These are phyloP conservation scores for Tetracladium maxilliforme DNA, from an alignment of 2,329 filamentous ascomycete species.

Conservation along the genomic window DNA sequence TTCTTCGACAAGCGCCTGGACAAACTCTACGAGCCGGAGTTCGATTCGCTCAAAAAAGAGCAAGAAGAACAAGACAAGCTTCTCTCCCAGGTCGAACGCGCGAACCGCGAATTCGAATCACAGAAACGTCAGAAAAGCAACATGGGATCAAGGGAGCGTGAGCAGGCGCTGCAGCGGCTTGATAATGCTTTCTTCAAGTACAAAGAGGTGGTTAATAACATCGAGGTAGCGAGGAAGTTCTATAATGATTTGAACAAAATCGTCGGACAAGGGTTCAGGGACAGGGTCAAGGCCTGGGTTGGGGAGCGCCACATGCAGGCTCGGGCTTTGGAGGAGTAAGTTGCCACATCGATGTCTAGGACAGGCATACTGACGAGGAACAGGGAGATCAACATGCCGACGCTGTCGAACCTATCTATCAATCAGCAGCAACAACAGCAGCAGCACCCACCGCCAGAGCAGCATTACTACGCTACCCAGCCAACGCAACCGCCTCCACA, in stretches of 20 bases:
- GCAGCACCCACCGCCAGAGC: slow-evolving; percentile 12
- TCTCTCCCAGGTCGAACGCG: slow-evolving; percentile 52
- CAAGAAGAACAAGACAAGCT: slow-evolving; percentile 62
- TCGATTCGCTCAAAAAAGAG: slow-evolving; percentile 57
- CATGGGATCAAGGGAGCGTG: slow-evolving; percentile 55
- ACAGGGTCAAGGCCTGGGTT: slow-evolving; percentile 65
- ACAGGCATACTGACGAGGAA: slow-evolving; percentile 1
- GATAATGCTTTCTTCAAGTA: slow-evolving; percentile 93
- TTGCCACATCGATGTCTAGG: slow-evolving; percentile 3
- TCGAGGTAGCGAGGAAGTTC: slow-evolving; percentile 86
- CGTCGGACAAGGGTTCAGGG: slow-evolving; percentile 64
- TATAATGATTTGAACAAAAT: slow-evolving; percentile 93
- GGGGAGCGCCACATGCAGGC: slow-evolving; percentile 72
- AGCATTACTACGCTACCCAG: slow-evolving; percentile 4
- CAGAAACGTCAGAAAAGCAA: slow-evolving; percentile 46
- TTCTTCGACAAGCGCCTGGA: slow-evolving; percentile 76
- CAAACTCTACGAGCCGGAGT: slow-evolving; percentile 68
- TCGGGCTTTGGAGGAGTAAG: slow-evolving; percentile 60
- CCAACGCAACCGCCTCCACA: neutral
- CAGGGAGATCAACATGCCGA: slow-evolving; percentile 12
- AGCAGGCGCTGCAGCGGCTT: slow-evolving; percentile 72
- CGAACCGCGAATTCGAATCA: slow-evolving; percentile 64
- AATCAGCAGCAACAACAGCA: slow-evolving; percentile 15
- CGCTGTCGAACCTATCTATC: slow-evolving; percentile 4
- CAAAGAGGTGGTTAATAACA: slow-evolving; percentile 85